Evolutionary conservation across 192 early-diverging fungal genomes (phyloP).

Genomic region (Entophlyctis helioformis): DNA sequence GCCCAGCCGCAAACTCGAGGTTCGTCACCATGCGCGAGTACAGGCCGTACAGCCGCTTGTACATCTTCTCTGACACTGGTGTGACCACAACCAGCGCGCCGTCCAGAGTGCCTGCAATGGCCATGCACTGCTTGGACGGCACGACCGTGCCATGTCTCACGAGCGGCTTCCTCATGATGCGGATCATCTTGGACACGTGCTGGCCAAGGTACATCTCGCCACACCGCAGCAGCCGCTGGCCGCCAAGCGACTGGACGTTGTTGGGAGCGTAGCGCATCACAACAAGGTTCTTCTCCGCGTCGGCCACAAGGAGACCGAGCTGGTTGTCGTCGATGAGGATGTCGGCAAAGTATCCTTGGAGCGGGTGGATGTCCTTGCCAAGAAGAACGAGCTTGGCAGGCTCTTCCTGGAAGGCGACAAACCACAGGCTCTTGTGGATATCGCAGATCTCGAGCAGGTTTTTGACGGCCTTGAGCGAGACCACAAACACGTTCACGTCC

Average conservation of each 20-base stretch:
- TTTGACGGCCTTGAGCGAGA: slow-evolving; percentile 66
- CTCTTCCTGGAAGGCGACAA: slow-evolving; percentile 90
- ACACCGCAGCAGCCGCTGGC: slow-evolving; percentile 76
- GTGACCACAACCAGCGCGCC: slow-evolving; percentile 55
- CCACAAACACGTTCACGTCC: slow-evolving; percentile 86
- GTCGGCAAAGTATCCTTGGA: slow-evolving; percentile 63
- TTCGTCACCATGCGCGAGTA: slow-evolving; percentile 76
- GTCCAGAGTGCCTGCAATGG: slow-evolving; percentile 45
- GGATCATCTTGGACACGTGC: slow-evolving; percentile 56
- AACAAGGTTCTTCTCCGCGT: slow-evolving; percentile 70
- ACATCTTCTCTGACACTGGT: slow-evolving; percentile 83
- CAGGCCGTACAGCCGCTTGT: slow-evolving; percentile 76
- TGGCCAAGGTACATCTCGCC: slow-evolving; percentile 82
- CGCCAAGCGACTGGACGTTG: slow-evolving; percentile 78
- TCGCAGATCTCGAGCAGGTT: slow-evolving; percentile 84
- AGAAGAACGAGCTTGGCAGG: slow-evolving; percentile 78
- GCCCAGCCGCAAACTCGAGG: slow-evolving; percentile 68
- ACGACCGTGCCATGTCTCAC: slow-evolving; percentile 11
- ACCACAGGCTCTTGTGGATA: slow-evolving; percentile 73
- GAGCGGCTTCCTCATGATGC: slow-evolving; percentile 30
- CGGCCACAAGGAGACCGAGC: slow-evolving; percentile 67
- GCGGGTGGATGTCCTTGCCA: slow-evolving; percentile 76
- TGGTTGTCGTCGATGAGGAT: slow-evolving; percentile 66
- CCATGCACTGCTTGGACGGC: slow-evolving; percentile 19
- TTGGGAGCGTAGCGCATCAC: slow-evolving; percentile 78